Percentiles rank a stretch among this genome's conserved stretches.
Conservation (phyloP, 305 asterid genomes). For the Fraxinus platypoda region DNA sequence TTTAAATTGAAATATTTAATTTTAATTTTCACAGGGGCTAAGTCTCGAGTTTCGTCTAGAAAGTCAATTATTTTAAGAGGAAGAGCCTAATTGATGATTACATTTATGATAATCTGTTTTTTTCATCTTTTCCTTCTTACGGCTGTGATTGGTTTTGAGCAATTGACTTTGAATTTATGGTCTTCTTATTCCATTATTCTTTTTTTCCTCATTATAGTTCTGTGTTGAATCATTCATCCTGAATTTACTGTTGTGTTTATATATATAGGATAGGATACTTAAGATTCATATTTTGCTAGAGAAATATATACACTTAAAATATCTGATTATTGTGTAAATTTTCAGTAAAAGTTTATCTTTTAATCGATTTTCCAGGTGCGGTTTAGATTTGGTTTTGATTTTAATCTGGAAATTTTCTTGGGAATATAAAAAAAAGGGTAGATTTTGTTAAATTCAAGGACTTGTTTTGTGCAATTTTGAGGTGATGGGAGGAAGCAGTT, state of each 20-base stretch:
- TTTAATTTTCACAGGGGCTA: too few species aligned
- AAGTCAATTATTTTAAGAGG: neutral
- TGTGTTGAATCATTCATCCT: neutral
- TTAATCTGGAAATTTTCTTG: neutral
- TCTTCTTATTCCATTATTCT: neutral
- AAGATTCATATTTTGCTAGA: neutral
- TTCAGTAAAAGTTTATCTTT: neutral
- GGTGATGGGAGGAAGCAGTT: slow-evolving; percentile 38
- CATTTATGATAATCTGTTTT: neutral
- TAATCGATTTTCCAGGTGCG: neutral
- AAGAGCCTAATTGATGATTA: neutral
- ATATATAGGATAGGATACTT: neutral
- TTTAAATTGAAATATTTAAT: too few species aligned
- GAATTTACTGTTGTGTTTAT: neutral
- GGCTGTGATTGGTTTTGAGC: neutral
- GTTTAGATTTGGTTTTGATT: neutral
- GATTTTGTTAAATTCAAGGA: neutral
- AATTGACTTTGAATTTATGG: slow-evolving; percentile 18
- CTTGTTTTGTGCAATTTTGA: neutral
- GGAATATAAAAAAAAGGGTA: neutral
- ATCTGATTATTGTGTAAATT: neutral
- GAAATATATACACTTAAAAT: neutral
- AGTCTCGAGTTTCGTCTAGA: too few species aligned
- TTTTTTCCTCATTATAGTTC: neutral
- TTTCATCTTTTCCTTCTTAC: neutral